A percentile compares a stretch with the other conserved stretches of the same genome.
Evolutionary conservation across 1,139 yeast genomes (phyloP).

Genomic region (Hemisphaericaspora xylofermentans): DNA sequence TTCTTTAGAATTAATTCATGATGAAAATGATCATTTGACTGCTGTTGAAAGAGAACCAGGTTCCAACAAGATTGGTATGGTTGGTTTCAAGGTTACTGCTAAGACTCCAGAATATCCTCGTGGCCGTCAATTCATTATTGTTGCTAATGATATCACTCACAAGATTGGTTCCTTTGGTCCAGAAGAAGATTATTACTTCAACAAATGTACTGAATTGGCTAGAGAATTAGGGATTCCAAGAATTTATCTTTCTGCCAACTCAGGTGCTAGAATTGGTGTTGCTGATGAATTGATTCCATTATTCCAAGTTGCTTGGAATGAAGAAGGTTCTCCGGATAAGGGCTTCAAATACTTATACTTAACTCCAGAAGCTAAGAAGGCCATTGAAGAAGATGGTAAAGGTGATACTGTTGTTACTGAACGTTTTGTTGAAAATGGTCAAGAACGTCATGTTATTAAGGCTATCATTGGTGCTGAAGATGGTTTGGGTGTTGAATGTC

Average conservation of each 20-base stretch:
- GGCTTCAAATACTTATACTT: conserved; percentile 90
- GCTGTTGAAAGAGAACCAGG: conserved; percentile 96
- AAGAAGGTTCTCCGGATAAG: conserved; percentile 66
- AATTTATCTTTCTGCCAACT: conserved; percentile 92
- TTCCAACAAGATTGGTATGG: conserved; percentile 94
- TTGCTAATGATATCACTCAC: conserved; percentile 95
- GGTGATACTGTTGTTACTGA: conserved; percentile 70
- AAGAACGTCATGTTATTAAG: conserved; percentile 75
- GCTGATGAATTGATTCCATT: conserved; percentile 93
- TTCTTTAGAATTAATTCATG: conserved; percentile 80
- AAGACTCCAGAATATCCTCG: conserved; percentile 97
- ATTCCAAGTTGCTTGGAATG: conserved; percentile 92
- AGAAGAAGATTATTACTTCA: conserved; percentile 88
- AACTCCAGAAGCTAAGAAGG: conserved; percentile 62
- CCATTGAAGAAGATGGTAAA: conserved; percentile 60
- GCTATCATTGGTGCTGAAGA: conserved; percentile 92
- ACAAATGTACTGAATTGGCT: conserved; percentile 89
- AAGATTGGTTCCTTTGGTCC: conserved; percentile 99
- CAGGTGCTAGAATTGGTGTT: conserved; percentile 98
- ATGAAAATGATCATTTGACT: conserved; percentile 72
- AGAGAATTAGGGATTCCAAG: conserved; percentile 91
- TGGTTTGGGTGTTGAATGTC: conserved; percentile 97
- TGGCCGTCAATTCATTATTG: conserved; percentile 88
- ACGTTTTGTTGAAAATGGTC: conserved; percentile 79
- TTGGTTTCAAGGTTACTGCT: conserved; percentile 86